A percentile compares a stretch with the other conserved stretches of the same genome.
phyloP scores from a whole-genome alignment of 2,329 filamentous ascomycete species.

The Microdochium paspali region DNA sequence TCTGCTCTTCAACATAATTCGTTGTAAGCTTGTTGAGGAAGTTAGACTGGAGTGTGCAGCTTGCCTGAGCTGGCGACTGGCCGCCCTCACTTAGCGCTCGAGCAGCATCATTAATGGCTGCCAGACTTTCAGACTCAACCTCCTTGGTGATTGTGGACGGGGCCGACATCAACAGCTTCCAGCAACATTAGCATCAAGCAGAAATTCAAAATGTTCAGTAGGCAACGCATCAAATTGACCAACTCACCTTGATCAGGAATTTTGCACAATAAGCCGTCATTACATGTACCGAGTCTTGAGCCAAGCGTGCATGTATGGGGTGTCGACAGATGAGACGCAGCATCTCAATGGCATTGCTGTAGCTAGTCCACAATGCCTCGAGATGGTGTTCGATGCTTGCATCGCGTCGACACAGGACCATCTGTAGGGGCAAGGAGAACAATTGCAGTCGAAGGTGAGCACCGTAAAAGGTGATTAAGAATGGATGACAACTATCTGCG shows the following conservation, averaged over 20 bases:
- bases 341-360: slow-evolving; percentile 22
- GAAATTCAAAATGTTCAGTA: background rate
- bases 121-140: background rate
- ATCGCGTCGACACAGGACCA: slow-evolving; percentile 13
- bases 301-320: slow-evolving; percentile 24
- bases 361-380: slow-evolving; percentile 21
- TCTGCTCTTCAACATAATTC: background rate
- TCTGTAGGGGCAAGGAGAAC: slow-evolving; percentile 24
- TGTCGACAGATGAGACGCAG: slow-evolving; percentile 17
- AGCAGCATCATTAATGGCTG: background rate
- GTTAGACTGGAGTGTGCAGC: background rate
- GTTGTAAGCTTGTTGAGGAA: background rate
- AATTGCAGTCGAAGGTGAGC: slow-evolving; percentile 25
- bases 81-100: background rate
- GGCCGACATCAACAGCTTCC: background rate
- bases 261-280: slow-evolving; percentile 31
- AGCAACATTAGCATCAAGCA: too few species aligned
- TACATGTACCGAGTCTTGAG: slow-evolving; percentile 29
- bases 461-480: slow-evolving; percentile 27
- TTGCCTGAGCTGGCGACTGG: background rate
- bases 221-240: background rate
- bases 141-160: background rate
- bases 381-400: slow-evolving; percentile 14
- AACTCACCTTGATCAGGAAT: slow-evolving; percentile 25
- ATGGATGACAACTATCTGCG: slow-evolving; percentile 18